phyloP scores from a whole-genome alignment of 805 yeast genomes.

The Wickerhamomyces hampshirensis region DNA sequence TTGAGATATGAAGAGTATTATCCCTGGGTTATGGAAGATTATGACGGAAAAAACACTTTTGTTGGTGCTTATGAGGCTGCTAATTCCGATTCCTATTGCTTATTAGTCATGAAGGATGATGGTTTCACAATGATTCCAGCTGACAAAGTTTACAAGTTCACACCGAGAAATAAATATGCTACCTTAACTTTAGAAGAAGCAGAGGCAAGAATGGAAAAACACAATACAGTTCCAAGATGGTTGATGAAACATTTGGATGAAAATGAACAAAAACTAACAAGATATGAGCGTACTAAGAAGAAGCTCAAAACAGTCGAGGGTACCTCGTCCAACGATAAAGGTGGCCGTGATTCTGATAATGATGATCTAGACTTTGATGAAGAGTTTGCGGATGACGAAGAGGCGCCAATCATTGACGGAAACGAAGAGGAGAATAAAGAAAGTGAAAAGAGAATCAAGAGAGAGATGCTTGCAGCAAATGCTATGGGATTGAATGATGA shows the following conservation, averaged over 20 bases:
- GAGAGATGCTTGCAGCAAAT: slow-evolving; percentile 79
- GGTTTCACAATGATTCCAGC: slow-evolving; percentile 87
- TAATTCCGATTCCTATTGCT: slow-evolving; percentile 75
- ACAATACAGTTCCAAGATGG: slow-evolving; percentile 82
- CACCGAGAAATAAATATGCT: slow-evolving; percentile 89
- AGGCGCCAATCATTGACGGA: slow-evolving; percentile 96
- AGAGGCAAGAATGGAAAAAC: slow-evolving; percentile 87
- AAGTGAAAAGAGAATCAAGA: slow-evolving; percentile 77
- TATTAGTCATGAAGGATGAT: slow-evolving; percentile 65
- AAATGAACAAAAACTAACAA: slow-evolving; percentile 46
- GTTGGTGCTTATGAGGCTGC: slow-evolving; percentile 95
- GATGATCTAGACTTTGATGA: slow-evolving; percentile 94
- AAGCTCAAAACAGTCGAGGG: slow-evolving; percentile 46
- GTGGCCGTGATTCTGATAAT: slow-evolving; percentile 66
- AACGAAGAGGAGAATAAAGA: slow-evolving; percentile 91
- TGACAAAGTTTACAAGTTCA: slow-evolving; percentile 88
- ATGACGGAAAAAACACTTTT: slow-evolving; percentile 89
- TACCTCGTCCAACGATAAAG: slow-evolving; percentile 31
- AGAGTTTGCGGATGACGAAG: slow-evolving; percentile 98
- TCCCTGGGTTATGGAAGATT: slow-evolving; percentile 98
- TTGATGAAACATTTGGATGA: slow-evolving; percentile 84
- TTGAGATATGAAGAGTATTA: slow-evolving; percentile 92
- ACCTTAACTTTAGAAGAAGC: slow-evolving; percentile 95
- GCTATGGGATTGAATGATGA: slow-evolving; percentile 61
- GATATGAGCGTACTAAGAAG: slow-evolving; percentile 43